Base-by-base conservation (phyloP, 2,329 filamentous ascomycete genomes). In the Aspergillus bombycis region DNA sequence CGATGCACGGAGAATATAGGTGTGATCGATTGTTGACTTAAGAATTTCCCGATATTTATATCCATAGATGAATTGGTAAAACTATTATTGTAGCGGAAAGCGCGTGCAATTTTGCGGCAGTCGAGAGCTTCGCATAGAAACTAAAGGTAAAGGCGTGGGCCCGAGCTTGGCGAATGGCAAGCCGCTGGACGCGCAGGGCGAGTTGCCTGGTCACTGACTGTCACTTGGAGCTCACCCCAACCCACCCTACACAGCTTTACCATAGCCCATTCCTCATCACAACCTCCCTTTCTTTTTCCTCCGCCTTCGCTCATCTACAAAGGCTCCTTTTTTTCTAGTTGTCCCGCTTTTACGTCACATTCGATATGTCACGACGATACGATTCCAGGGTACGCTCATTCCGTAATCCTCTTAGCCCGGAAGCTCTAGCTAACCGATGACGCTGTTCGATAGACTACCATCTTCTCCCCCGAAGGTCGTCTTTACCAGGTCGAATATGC, bases 401-500 rank as follows among this genome's bases (percentile, higher is more conserved):
- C 57, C 63, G 62, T 63, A 63, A 64, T 63, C 65, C 58, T 64
- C 62, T 67, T 68, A 64, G 62, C 66, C 65, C 68, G 59, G 61
- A 61, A 76, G 72, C 70, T 76, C 72, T 69, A 71, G 70, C 72
- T 78, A 68, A 80, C 70, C 67, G 66, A 78, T 72, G 68, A 73
- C 72, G 70, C 66, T 71, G 64, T 68, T 71, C 64, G 52, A 54
- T 74, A 97, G 94, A 99, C 95, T 74, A 99, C 95, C 79, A 99
- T 99, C 87, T 99, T 99, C 89, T 99, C 95, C 65, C 95, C 95
- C 65, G 95, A 99, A 84, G 95, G 95, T 69, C 94, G 95, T 77
- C 88, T 99, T 66, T 99, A 99, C 82, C 95, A 99, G 83, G 95
- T 99, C 74, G 95, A 99, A 88, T 99, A 99, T 86, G 96, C 95